Evolutionary conservation across 2,329 filamentous ascomycete genomes (phyloP).

Genomic region (Massarina eburnea): DNA sequence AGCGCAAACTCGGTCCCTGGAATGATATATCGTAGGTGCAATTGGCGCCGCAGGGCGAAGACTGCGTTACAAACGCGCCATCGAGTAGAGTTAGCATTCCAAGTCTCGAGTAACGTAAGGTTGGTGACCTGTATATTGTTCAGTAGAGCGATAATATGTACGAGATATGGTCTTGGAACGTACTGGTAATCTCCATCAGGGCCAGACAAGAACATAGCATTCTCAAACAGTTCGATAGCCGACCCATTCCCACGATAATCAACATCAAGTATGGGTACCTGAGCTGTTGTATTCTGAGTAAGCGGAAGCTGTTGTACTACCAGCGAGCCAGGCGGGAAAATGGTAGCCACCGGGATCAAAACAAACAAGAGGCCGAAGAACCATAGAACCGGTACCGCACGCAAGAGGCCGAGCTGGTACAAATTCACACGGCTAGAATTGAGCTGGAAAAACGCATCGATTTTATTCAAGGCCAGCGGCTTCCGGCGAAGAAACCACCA

Average conservation of each 20-base stretch:
- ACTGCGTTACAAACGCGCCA: background rate
- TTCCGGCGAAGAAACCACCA: constrained; percentile 2
- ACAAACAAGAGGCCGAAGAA: constrained; percentile 1
- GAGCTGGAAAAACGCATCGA: background rate
- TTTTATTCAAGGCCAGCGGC: background rate
- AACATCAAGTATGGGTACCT: background rate
- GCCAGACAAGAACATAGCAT: background rate
- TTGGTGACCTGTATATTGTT: background rate
- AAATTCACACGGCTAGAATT: background rate
- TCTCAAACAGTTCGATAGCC: background rate
- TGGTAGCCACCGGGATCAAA: background rate
- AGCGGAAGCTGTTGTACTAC: constrained; percentile 9
- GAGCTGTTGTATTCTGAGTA: background rate
- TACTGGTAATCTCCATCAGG: background rate
- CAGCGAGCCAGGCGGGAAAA: background rate
- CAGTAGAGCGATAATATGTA: background rate
- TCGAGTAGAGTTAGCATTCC: background rate
- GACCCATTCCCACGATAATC: background rate
- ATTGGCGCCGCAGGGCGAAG: background rate
- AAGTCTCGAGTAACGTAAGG: background rate
- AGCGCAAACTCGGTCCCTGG: background rate
- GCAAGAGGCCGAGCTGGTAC: background rate
- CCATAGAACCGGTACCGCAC: background rate
- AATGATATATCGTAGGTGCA: background rate
- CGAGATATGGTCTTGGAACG: no score